Evolutionary conservation across 192 early-diverging fungal genomes (phyloP).

Genomic region (Backusella circina): DNA sequence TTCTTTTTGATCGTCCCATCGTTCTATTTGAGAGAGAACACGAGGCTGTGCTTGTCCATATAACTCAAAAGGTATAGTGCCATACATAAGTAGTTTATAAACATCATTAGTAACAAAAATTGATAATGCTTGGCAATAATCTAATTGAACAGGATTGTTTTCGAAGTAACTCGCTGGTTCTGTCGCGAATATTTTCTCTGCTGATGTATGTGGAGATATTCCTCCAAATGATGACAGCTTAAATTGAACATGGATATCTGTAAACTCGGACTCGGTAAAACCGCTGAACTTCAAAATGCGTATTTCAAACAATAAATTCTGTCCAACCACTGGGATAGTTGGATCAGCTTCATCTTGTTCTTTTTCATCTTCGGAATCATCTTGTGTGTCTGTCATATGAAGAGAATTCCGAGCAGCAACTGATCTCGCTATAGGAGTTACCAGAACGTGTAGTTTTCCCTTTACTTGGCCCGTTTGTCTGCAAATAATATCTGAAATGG

Average conservation of each 20-base stretch:
- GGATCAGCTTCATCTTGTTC: background rate
- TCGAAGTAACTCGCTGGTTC: slow-evolving; percentile 57
- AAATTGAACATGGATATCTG: slow-evolving; percentile 75
- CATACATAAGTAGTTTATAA: slow-evolving; percentile 9
- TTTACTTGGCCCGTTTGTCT: slow-evolving; percentile 41
- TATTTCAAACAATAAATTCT: slow-evolving; percentile 60
- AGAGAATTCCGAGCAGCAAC: background rate
- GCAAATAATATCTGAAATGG: slow-evolving; percentile 36
- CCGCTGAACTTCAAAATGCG: slow-evolving; percentile 55
- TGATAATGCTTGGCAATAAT: slow-evolving; percentile 48
- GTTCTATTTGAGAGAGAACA: slow-evolving; percentile 40
- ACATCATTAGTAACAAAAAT: slow-evolving; percentile 29
- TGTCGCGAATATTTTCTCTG: slow-evolving; percentile 56
- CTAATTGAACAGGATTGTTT: slow-evolving; percentile 42
- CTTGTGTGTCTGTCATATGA: background rate
- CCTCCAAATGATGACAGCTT: slow-evolving; percentile 60
- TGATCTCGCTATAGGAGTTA: slow-evolving; percentile 36
- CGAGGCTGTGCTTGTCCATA: slow-evolving; percentile 44
- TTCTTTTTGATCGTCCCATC: slow-evolving; percentile 51
- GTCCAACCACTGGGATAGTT: slow-evolving; percentile 39
- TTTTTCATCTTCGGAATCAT: slow-evolving; percentile 15
- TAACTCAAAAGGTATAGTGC: slow-evolving; percentile 45
- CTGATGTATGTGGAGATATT: slow-evolving; percentile 30
- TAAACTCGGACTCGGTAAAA: slow-evolving; percentile 54
- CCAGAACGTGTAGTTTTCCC: slow-evolving; percentile 37